Percentiles rank a stretch among this genome's conserved stretches.
phyloP scores from a whole-genome alignment of 1,139 yeast genomes.

The Geotrichum histeridarum region DNA sequence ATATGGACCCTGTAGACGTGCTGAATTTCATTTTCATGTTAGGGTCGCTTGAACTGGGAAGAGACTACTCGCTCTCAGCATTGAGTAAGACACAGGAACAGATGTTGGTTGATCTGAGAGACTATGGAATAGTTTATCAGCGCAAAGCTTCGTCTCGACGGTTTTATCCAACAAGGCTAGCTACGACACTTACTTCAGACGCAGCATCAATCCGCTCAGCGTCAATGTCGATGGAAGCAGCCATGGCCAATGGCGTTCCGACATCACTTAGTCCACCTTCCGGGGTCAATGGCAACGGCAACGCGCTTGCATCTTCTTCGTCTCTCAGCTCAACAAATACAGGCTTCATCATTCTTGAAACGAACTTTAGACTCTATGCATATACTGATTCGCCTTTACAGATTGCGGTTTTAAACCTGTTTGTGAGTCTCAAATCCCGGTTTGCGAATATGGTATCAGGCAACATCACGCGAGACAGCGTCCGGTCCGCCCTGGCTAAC shows the following conservation, averaged over 20 bases:
- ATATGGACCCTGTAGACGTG: constrained; percentile 96
- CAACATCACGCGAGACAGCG: constrained; percentile 85
- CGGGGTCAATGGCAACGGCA: constrained; percentile 13
- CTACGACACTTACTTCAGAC: constrained; percentile 87
- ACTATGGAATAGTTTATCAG: constrained; percentile 87
- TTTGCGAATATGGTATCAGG: constrained; percentile 93
- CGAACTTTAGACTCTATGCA: constrained; percentile 88
- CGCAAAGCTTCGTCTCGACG: constrained; percentile 54
- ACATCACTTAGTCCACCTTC: constrained; percentile 21
- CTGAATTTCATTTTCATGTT: constrained; percentile 86
- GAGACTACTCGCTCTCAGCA: constrained; percentile 68
- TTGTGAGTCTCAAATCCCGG: constrained; percentile 77
- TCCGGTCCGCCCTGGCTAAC: constrained; percentile 71
- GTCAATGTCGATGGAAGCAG: constrained; percentile 32
- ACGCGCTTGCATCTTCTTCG: constrained; percentile 25
- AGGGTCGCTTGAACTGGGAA: constrained; percentile 88
- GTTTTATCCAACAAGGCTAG: constrained; percentile 86
- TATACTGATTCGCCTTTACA: constrained; percentile 94
- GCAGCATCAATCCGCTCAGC: constrained; percentile 34
- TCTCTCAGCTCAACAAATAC: constrained; percentile 27
- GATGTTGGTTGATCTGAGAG: constrained; percentile 85
- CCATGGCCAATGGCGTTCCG: constrained; percentile 27
- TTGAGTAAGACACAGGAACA: constrained; percentile 75
- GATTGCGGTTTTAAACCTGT: constrained; percentile 83
- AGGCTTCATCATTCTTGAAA: constrained; percentile 83